Evolutionary conservation across 129 eudicot genomes (phyloP), one percentile per base, ranked within the genome.

Genomic region (Arctium minus): DNA sequence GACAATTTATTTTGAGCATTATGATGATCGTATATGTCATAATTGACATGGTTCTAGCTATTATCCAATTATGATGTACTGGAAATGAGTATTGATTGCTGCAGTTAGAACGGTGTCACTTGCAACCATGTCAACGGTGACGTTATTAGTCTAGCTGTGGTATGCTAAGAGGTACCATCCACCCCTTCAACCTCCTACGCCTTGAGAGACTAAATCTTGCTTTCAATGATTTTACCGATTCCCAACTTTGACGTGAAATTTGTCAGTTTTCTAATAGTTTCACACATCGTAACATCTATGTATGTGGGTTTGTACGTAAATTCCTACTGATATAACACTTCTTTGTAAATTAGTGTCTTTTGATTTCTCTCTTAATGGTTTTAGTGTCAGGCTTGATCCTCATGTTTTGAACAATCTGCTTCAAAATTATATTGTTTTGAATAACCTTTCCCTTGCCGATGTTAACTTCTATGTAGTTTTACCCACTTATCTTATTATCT

Each of bases 401-500:
- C 29, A 31, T 27, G 75, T 39, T 74, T 81, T 77, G n/a, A 30
- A 11, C 18, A 77, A 29, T 8, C 17, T 77, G 33, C 31, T 87
- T 33, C 81, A 8, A 13, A 81, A 87, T 44, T 76, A 15, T 13
- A 79, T 85, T 22, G 30, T 3, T 29, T 29, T 87, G 30, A 40
- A 37, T 42, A 80, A 40, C 31, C 72, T 87, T 50, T 72, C 70
- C 2, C 86, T 80, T 68, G 0, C 2, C 0, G 2, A 0, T 35
- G 75, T 83, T 35, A 3, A 36, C 4, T 72, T 77, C 27, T 12
- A 48, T 32, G 71, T 42, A 0, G 17, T 10, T 30, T 67, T 84
- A 32, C 88, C 87, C 9, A 1, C 3, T 1, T 2, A 32, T 64
- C 46, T 72, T 39, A 87, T 68, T 33, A 2, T 84, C 5, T 87